Conservation (phyloP, 2,329 filamentous ascomycete genomes). For the Balansia obtecta region DNA sequence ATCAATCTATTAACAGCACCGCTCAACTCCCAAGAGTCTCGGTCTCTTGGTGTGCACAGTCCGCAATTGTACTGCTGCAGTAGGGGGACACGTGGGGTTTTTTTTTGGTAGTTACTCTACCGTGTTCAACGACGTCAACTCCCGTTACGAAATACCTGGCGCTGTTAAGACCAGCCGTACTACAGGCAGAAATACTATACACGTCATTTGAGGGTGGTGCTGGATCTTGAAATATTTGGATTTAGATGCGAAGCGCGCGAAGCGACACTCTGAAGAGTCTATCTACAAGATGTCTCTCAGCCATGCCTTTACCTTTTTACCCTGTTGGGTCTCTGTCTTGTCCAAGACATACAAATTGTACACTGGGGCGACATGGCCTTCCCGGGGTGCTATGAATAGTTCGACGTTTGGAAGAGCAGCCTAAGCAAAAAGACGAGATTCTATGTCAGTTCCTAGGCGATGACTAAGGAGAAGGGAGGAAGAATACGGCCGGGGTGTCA, state of each 20-base stretch:
- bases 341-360: slow-evolving; percentile 12
- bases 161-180: no score
- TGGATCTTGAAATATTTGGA: not conserved
- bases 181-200: no score
- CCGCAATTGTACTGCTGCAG: no score
- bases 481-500: no score
- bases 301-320: slow-evolving; percentile 12
- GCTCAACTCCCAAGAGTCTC: no score
- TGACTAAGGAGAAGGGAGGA: not conserved
- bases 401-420: slow-evolving; percentile 9
- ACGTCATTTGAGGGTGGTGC: no score
- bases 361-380: slow-evolving; percentile 13
- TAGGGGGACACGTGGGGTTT: no score
- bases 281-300: slow-evolving; percentile 9
- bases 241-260: not conserved
- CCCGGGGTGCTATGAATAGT: slow-evolving; percentile 10
- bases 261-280: not conserved
- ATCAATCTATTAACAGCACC: no score
- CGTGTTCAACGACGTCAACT: no score
- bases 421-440: not conserved
- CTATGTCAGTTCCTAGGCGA: not conserved
- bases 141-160: no score
- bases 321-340: slow-evolving; percentile 11
- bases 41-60: no score
- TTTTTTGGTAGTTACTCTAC: no score